Conservation (phyloP, 2,329 filamentous ascomycete species). For the Ceratocystis colombiana region DNA sequence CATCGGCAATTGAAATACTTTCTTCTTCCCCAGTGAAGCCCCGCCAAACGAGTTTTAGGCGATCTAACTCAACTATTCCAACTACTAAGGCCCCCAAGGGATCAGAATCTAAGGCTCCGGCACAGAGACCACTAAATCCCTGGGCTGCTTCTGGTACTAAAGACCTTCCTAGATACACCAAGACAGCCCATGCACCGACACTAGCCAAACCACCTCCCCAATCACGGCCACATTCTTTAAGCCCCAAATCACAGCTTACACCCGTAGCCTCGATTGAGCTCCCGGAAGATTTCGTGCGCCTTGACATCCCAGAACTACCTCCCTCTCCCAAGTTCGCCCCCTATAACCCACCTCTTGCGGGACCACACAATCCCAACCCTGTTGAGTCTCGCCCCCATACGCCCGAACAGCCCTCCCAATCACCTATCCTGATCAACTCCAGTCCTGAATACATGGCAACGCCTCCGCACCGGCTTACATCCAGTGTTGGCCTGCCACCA, state of each 20-base stretch:
- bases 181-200: constrained; percentile 13
- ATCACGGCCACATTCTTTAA: not conserved
- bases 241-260: not conserved
- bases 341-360: not conserved
- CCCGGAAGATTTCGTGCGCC: not conserved
- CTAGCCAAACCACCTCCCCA: not conserved
- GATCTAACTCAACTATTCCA: not conserved
- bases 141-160: constrained; percentile 16
- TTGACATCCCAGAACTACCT: constrained; percentile 14
- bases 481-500: not conserved
- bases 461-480: not conserved
- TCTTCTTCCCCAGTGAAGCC: constrained; percentile 8
- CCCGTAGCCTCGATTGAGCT: not conserved
- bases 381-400: not conserved
- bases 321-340: not conserved
- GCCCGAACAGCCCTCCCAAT: not conserved
- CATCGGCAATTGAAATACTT: constrained; percentile 10
- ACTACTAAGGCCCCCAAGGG: not conserved
- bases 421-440: constrained; percentile 15
- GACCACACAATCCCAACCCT: not conserved
- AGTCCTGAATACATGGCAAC: constrained; percentile 1
- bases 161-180: not conserved
- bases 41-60: not conserved
- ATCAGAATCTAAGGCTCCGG: not conserved
- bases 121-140: constrained; percentile 10